A percentile compares a stretch with the other conserved stretches of the same genome.
phyloP scores from a whole-genome alignment of 2,329 filamentous ascomycete species.

The Arachnomyces sp. region DNA sequence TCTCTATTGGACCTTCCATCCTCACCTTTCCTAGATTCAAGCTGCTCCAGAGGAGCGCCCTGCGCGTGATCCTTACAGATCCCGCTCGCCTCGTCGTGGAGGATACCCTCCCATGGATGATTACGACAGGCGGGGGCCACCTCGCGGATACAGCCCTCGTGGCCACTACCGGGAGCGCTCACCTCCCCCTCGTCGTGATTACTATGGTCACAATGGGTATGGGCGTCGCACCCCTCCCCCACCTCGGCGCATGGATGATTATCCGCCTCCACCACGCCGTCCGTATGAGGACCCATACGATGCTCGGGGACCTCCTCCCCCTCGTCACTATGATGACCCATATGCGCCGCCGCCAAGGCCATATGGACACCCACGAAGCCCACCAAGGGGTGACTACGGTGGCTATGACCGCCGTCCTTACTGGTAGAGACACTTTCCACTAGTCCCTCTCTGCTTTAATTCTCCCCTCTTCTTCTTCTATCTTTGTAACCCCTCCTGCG shows the following conservation, averaged over 20 bases:
- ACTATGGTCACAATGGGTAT: constrained; percentile 73
- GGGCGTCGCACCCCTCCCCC: constrained; percentile 74
- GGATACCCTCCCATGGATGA: constrained; percentile 62
- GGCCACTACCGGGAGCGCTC: constrained; percentile 83
- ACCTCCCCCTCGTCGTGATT: constrained; percentile 65
- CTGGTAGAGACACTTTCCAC: constrained; percentile 29
- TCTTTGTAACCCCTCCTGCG: constrained; percentile 5
- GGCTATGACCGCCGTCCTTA: constrained; percentile 37
- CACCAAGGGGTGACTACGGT: constrained; percentile 33
- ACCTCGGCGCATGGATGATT: constrained; percentile 67
- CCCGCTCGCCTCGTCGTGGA: constrained; percentile 69
- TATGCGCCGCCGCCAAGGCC: constrained; percentile 47
- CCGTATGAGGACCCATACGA: constrained; percentile 55
- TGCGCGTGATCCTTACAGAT: constrained; percentile 62
- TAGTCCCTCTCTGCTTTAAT: constrained; percentile 22
- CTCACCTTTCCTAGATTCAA: constrained; percentile 53
- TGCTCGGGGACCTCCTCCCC: constrained; percentile 43
- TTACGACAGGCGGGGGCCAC: constrained; percentile 73
- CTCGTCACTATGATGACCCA: constrained; percentile 49
- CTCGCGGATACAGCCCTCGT: constrained; percentile 75
- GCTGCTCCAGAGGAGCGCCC: constrained; percentile 55
- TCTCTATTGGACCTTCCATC: constrained; percentile 14
- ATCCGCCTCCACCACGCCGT: constrained; percentile 49
- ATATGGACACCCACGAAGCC: constrained; percentile 42
- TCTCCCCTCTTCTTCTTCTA: constrained; percentile 14